Evolutionary conservation across 371 early-diverging fungal species (phyloP).

Genomic region (Actinomortierella wolfii): DNA sequence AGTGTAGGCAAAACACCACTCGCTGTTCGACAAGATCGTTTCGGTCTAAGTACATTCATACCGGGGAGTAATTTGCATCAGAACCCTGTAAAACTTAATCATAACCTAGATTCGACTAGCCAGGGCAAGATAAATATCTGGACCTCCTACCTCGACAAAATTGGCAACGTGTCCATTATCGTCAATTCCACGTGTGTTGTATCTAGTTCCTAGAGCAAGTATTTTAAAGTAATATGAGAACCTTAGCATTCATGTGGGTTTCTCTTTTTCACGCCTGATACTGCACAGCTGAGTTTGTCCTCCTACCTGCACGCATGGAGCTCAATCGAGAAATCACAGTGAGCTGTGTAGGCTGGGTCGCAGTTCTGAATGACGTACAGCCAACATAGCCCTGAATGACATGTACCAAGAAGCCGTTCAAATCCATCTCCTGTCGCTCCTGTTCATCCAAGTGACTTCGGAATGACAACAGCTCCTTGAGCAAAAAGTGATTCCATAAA

Average conservation of each 20-base stretch:
- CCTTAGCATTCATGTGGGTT: not conserved
- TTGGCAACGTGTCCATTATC: conserved; percentile 98
- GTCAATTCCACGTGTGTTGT: conserved; percentile 95
- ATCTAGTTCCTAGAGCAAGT: conserved; percentile 78
- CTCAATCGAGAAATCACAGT: conserved; percentile 91
- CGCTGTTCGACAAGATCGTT: conserved; percentile 66
- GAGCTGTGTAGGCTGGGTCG: conserved; percentile 56
- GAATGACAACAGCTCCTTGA: conserved; percentile 78
- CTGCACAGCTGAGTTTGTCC: not conserved
- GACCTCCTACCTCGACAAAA: conserved; percentile 85
- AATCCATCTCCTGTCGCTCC: conserved; percentile 70
- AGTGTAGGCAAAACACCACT: conserved; percentile 69
- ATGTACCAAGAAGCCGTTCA: conserved; percentile 73
- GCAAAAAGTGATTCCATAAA: conserved; percentile 88
- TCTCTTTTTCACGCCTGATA: not conserved
- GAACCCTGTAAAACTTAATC: too few relatives aligned
- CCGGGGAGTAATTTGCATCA: too few relatives aligned
- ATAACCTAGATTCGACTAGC: too few relatives aligned
- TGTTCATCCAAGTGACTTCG: conserved; percentile 67
- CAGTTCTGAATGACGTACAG: conserved; percentile 49
- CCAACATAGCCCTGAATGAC: conserved; percentile 75
- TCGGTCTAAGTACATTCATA: conserved; percentile 63
- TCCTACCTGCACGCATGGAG: conserved; percentile 85
- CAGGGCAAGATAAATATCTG: not conserved
- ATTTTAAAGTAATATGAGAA: not conserved